Evolutionary conservation across 169 alveolate genomes (phyloP).

Genomic region (Toxoplasma gondii): DNA sequence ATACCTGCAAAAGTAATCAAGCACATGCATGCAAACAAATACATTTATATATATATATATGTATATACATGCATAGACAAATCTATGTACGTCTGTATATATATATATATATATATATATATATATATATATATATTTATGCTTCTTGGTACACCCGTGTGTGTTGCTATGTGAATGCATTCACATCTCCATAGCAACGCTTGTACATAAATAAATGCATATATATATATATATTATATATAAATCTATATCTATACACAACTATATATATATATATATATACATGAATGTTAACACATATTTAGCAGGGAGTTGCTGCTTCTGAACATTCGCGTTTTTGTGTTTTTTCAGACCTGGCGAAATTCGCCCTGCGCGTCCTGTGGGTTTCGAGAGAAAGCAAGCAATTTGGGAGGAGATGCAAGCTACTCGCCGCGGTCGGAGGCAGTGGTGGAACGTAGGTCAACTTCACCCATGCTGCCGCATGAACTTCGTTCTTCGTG

Average conservation of each 20-base stretch:
- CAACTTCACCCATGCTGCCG: not conserved
- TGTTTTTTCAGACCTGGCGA: conserved; percentile 80
- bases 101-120: not conserved
- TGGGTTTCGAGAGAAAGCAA: conserved; percentile 72
- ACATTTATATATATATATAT: too few relatives aligned
- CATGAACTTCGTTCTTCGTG: not conserved
- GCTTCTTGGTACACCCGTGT: too few relatives aligned
- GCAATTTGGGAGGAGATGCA: conserved; percentile 61
- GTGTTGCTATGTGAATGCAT: too few relatives aligned
- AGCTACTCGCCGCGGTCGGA: conserved; percentile 32
- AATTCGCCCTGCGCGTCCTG: conserved; percentile 88
- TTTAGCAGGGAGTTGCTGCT: not conserved
- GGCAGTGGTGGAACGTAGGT: conserved; percentile 57
- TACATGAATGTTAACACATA: too few relatives aligned
- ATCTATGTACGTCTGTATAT: too few relatives aligned
- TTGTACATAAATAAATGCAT: too few relatives aligned
- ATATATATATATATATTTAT: not conserved
- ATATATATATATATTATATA: too few relatives aligned
- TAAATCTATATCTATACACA: too few relatives aligned
- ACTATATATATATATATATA: too few relatives aligned
- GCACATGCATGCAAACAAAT: too few relatives aligned
- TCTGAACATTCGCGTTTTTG: not conserved
- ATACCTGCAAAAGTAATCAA: not conserved
- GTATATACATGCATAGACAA: not conserved
- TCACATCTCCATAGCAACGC: too few relatives aligned